Evolutionary conservation across 352 stramenopile species (phyloP).

Genomic region (Globisporangium spiculum): DNA sequence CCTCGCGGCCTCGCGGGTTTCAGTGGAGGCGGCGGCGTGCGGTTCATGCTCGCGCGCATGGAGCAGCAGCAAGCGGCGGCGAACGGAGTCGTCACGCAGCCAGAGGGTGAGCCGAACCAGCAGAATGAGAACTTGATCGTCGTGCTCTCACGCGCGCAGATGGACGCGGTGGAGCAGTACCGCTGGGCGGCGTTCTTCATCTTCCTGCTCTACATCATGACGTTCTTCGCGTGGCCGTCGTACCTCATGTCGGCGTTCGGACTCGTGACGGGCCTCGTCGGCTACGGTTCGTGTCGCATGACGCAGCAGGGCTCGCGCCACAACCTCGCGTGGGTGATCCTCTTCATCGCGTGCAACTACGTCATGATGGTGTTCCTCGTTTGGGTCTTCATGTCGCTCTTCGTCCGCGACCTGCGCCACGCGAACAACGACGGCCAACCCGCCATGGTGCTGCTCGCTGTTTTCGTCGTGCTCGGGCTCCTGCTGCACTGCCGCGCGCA

Average conservation of each 20-base stretch:
- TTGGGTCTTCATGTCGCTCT: conserved; percentile 23
- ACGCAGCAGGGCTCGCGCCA: conserved; percentile 21
- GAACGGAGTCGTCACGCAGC: background rate
- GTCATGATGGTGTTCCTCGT: conserved; percentile 26
- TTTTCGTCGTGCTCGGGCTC: conserved; percentile 20
- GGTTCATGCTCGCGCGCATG: conserved; percentile 6
- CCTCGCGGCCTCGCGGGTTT: background rate
- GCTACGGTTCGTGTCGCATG: conserved; percentile 28
- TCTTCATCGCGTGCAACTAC: conserved; percentile 35
- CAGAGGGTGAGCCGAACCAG: conserved; percentile 10
- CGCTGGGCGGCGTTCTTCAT: conserved; percentile 38
- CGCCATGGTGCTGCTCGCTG: conserved; percentile 22
- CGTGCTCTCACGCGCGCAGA: conserved; percentile 33
- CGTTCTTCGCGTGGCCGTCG: conserved; percentile 29
- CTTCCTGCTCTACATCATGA: conserved; percentile 32
- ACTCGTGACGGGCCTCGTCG: conserved; percentile 24
- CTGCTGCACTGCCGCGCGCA: conserved; percentile 30
- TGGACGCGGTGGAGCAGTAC: conserved; percentile 33
- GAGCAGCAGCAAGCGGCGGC: background rate
- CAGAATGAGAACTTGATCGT: conserved; percentile 21
- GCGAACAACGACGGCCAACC: conserved; percentile 13
- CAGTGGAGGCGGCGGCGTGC: background rate
- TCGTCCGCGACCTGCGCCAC: conserved; percentile 24
- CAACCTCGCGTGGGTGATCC: conserved; percentile 27
- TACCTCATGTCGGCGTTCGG: conserved; percentile 30